These are phyloP conservation scores for Picea sitchensis DNA, from an alignment of 75 land plant species.

Conservation along the genomic window DNA sequence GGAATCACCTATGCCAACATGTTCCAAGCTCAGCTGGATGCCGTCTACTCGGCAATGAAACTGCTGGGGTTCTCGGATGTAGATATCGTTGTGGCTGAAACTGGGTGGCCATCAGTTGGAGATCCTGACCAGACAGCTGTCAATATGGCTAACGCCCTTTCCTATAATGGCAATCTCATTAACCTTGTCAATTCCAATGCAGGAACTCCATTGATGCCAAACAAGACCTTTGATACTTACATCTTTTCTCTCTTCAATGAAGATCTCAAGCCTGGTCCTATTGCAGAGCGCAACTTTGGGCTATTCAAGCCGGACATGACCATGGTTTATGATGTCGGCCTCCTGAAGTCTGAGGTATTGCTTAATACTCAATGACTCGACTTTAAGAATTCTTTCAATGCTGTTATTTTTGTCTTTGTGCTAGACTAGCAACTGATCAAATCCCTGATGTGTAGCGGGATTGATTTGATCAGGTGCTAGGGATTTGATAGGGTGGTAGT, in stretches of 20 bases:
- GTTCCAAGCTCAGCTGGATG: slow-evolving; percentile 44
- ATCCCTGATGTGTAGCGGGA: too few species aligned
- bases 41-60: slow-evolving; percentile 53
- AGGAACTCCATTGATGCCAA: slow-evolving; percentile 66
- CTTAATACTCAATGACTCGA: not conserved
- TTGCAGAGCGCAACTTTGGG: slow-evolving; percentile 43
- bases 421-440: too few species aligned
- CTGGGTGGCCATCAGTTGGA: slow-evolving; percentile 58
- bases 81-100: slow-evolving; percentile 39
- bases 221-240: slow-evolving; percentile 36
- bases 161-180: slow-evolving; percentile 42
- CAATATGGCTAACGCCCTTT: slow-evolving; percentile 29
- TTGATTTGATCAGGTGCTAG: too few species aligned
- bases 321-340: not conserved
- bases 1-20: slow-evolving; percentile 30
- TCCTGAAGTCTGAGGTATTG: not conserved
- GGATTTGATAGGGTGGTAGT: too few species aligned
- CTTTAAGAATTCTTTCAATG: not conserved
- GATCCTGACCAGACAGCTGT: slow-evolving; percentile 29
- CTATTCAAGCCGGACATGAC: not conserved
- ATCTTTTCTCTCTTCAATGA: slow-evolving; percentile 80
- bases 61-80: slow-evolving; percentile 23
- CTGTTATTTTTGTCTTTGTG: too few species aligned
- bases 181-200: slow-evolving; percentile 18
- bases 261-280: slow-evolving; percentile 60